Evolutionary conservation across 2,329 filamentous ascomycete species (phyloP), one percentile per base, ranked within the genome.

Genomic region (Leptoxyphium fumago): DNA sequence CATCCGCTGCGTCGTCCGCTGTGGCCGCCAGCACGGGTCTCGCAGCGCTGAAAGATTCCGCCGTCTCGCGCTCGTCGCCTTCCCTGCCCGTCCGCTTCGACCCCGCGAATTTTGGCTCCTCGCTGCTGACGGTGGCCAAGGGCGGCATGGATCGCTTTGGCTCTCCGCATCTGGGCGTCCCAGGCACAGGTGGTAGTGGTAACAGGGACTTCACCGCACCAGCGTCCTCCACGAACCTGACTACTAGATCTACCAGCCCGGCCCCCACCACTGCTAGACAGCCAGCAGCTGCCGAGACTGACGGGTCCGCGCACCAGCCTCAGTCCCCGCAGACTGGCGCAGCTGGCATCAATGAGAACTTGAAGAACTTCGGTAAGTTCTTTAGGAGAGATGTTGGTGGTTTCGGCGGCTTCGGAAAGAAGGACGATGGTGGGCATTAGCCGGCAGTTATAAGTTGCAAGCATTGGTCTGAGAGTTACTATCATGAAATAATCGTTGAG

Each of bases 341-440:
- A 55, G 77, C 75, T 7, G 85, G 82, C 43, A 75, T 95, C 50
- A 94, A 95, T 60, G 88, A 94, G 64, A 95, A 95, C 63, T 61
- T 96, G 64, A 88, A 86, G 67, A 94, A 86, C 61, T 84, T 98
- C 64, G 89, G 89, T 18, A 95, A 94, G 65, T 95, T 96, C 66
- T 96, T 96, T 69, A 79, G 82, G 49, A 72, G 89, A 50, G 89
- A 95, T 67, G 80, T 89, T 50, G 83, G 84, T 28, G 77, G 80
- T 2, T 74, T 89, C 50, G 81, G 83, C 2, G 77, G 82, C 51
- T 88, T 88, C 61, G 83, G 82, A 40, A 48, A 45, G 26, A 41
- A 30, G 30, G 48, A 50, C 10, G 38, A 17, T 13, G 44, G 38
- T 21, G 11, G 18, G 5, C 32, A 36, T 13, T 13, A 36, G 15